These are phyloP conservation scores for Miamiensis avidus DNA, from an alignment of 169 alveolate genomes.

Conservation along the genomic window DNA sequence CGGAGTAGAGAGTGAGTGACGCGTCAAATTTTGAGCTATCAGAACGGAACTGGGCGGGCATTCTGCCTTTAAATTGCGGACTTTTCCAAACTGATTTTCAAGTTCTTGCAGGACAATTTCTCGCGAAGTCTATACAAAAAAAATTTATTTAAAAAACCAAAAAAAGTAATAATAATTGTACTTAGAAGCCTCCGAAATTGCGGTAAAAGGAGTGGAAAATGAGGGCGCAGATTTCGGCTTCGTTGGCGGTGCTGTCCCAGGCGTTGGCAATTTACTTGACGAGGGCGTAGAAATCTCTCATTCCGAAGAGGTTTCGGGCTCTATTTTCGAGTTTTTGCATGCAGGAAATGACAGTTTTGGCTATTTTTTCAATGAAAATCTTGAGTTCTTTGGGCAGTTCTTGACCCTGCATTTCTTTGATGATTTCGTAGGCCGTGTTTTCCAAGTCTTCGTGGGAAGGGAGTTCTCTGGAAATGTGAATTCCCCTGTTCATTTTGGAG, in stretches of 20 bases:
- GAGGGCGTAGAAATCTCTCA: background rate
- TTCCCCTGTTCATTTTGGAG: slow-evolving; percentile 70
- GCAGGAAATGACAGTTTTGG: background rate
- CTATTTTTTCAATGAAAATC: no score
- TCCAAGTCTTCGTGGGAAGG: slow-evolving; percentile 49
- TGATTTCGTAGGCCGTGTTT: slow-evolving; percentile 44
- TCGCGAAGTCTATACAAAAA: background rate
- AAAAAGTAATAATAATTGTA: background rate
- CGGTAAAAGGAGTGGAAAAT: background rate
- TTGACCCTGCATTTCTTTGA: background rate
- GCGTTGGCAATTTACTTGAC: background rate
- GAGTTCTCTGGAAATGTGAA: slow-evolving; percentile 54
- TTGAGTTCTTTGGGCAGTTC: no score
- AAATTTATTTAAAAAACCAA: background rate
- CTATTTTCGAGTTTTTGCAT: background rate
- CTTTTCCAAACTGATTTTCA: background rate
- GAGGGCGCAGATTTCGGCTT: background rate
- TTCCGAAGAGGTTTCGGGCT: background rate
- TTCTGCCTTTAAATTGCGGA: background rate
- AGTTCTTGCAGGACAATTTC: background rate
- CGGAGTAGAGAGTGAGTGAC: no score
- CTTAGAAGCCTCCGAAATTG: background rate
- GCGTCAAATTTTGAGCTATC: background rate
- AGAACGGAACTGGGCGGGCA: background rate
- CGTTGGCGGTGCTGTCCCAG: background rate